Percentiles rank a stretch among this genome's conserved stretches.
Evolutionary conservation across 768 basidiomycete species (phyloP).

Genomic region (Artomyces pyxidatus): DNA sequence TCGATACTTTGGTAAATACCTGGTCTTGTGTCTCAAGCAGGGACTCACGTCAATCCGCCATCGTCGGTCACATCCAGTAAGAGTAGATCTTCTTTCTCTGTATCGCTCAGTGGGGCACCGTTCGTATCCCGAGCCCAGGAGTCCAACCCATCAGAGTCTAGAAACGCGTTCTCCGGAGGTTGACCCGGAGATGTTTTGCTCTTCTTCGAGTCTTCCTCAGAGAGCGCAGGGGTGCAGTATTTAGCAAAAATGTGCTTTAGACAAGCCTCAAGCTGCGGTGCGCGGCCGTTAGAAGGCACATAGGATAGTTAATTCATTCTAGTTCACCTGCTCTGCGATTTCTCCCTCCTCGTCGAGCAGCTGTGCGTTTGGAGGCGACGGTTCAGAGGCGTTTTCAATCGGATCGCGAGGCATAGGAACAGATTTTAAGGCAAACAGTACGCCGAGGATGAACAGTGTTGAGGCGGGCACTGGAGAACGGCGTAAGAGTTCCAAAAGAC

Average conservation of each 20-base stretch:
- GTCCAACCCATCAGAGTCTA: constrained; percentile 56
- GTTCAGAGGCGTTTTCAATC: no score
- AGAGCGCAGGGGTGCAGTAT: constrained; percentile 50
- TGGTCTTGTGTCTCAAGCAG: neutral
- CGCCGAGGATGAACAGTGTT: no score
- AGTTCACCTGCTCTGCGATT: constrained; percentile 52
- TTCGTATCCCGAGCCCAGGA: constrained; percentile 76
- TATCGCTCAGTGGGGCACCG: constrained; percentile 68
- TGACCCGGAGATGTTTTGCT: constrained; percentile 11
- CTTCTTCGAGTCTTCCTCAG: constrained; percentile 14
- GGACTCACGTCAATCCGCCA: constrained; percentile 62
- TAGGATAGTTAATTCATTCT: neutral
- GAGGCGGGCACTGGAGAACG: no score
- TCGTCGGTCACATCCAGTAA: constrained; percentile 70
- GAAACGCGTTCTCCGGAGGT: constrained; percentile 40
- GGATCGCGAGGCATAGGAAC: no score
- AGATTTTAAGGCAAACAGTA: no score
- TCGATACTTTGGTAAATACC: neutral
- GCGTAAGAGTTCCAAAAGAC: no score
- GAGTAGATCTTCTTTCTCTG: constrained; percentile 70
- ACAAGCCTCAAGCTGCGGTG: constrained; percentile 58
- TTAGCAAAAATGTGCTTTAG: constrained; percentile 74
- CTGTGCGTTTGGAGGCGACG: no score
- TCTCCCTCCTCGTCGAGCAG: constrained; percentile 66
- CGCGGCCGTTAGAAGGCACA: no score